Percentiles rank a stretch among this genome's conserved stretches.
These are phyloP conservation scores for Paratinospora sagittata DNA, from an alignment of 164 flowering plant genomes.

Conservation along the genomic window DNA sequence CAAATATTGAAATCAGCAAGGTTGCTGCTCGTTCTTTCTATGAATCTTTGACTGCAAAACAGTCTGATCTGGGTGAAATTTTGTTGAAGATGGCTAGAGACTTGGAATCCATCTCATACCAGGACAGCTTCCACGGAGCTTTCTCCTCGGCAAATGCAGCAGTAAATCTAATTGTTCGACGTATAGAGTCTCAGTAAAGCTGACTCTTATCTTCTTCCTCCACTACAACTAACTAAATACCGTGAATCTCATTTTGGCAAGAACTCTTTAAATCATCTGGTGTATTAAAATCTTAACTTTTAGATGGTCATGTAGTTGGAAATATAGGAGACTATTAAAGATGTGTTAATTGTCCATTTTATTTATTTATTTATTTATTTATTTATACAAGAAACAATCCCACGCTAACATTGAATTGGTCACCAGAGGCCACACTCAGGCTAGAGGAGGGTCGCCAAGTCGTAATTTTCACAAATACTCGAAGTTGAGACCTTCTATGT, in stretches of 20 bases:
- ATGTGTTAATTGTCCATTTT: too few species aligned
- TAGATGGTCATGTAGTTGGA: not conserved
- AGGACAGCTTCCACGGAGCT: conserved; percentile 95
- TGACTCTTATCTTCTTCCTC: not conserved
- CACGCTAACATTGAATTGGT: too few species aligned
- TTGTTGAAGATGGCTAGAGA: conserved; percentile 71
- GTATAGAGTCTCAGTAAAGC: conserved; percentile 39
- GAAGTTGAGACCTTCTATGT: too few species aligned
- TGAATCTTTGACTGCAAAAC: conserved; percentile 44
- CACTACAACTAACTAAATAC: not conserved
- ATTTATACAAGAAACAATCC: too few species aligned
- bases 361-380: too few species aligned
- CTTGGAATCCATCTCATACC: conserved; percentile 68
- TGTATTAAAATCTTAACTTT: not conserved
- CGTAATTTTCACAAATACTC: too few species aligned
- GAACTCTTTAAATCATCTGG: not conserved
- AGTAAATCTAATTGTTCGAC: conserved; percentile 48
- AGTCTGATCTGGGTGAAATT: conserved; percentile 69
- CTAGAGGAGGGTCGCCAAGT: too few species aligned
- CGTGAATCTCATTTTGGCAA: not conserved
- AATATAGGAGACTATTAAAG: too few species aligned
- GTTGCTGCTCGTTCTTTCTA: conserved; percentile 72
- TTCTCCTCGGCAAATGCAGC: conserved; percentile 97
- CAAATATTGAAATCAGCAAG: conserved; percentile 76
- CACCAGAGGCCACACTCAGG: too few species aligned